Conservation (phyloP, 164 flowering plant genomes). For the Annona cherimola region DNA sequence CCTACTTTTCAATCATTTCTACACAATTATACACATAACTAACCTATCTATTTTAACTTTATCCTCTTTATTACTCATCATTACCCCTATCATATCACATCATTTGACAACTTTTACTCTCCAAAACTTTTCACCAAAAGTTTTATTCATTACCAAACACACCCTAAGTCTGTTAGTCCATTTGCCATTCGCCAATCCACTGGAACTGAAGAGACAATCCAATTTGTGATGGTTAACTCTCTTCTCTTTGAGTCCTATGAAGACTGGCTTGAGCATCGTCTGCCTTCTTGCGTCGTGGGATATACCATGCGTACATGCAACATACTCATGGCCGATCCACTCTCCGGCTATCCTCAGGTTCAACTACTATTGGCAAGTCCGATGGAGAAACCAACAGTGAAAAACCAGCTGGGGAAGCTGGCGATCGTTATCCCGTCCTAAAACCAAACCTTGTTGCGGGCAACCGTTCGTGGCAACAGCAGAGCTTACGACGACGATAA, state of each 20-base stretch:
- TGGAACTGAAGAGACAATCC: slow-evolving; percentile 84
- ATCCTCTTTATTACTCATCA: too few species aligned
- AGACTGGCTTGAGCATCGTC: slow-evolving; percentile 80
- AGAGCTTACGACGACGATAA: slow-evolving; percentile 74
- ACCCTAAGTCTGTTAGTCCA: slow-evolving; percentile 38
- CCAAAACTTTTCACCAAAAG: too few species aligned
- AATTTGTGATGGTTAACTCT: slow-evolving; percentile 97
- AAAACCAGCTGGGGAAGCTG: slow-evolving; percentile 3
- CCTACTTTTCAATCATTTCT: too few species aligned
- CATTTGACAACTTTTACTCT: too few species aligned
- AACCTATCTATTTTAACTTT: too few species aligned
- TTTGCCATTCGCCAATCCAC: slow-evolving; percentile 35
- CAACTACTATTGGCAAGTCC: slow-evolving; percentile 21
- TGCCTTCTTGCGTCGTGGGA: slow-evolving; percentile 80
- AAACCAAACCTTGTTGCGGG: neutral
- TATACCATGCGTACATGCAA: slow-evolving; percentile 91
- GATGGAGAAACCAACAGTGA: slow-evolving; percentile 29
- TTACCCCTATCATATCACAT: too few species aligned
- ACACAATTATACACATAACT: too few species aligned
- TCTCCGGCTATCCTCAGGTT: slow-evolving; percentile 33
- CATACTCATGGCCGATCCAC: slow-evolving; percentile 50
- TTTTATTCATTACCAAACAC: too few species aligned
- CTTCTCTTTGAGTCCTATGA: slow-evolving; percentile 86
- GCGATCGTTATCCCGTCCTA: slow-evolving; percentile 19
- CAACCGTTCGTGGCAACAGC: slow-evolving; percentile 6